A percentile compares a stretch with the other conserved stretches of the same genome.
phyloP scores from a whole-genome alignment of 1,284 basidiomycete species.

The Pyrrhoderma noxium region DNA sequence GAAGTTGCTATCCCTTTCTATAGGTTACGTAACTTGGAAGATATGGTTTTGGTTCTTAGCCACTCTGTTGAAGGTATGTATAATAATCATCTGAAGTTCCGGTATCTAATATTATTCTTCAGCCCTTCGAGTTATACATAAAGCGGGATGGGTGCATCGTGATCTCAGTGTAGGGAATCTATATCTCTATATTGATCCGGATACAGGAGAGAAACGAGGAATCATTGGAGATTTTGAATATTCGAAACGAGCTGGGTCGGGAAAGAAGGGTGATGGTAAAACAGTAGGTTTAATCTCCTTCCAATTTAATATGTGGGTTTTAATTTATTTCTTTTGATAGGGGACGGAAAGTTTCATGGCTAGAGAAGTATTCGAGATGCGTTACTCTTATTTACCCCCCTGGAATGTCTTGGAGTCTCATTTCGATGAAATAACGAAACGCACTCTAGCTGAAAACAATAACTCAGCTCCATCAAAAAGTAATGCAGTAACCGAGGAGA shows the following conservation, averaged over 20 bases:
- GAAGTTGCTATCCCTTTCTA: background rate
- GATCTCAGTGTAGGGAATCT: slow-evolving; percentile 3
- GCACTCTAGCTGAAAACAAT: too few relatives aligned
- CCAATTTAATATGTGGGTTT: too few relatives aligned
- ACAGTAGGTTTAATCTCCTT: too few relatives aligned
- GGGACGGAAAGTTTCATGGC: too few relatives aligned
- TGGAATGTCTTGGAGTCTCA: too few relatives aligned
- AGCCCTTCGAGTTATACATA: background rate
- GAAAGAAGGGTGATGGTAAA: background rate
- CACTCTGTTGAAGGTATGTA: background rate
- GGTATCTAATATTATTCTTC: background rate
- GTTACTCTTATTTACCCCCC: too few relatives aligned
- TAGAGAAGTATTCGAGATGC: too few relatives aligned
- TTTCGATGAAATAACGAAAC: too few relatives aligned
- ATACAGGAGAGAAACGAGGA: background rate
- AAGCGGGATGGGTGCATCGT: slow-evolving; percentile 2
- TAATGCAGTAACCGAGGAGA: too few relatives aligned
- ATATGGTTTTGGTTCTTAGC: background rate
- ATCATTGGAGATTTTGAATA: slow-evolving; percentile 6
- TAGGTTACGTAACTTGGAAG: background rate
- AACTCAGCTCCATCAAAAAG: too few relatives aligned
- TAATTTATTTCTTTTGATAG: too few relatives aligned
- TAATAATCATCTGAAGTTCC: too few relatives aligned
- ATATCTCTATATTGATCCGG: background rate
- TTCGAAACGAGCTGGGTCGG: background rate